Conservation (phyloP, 2,329 filamentous ascomycete genomes). For the Plectosphaerella plurivora region DNA sequence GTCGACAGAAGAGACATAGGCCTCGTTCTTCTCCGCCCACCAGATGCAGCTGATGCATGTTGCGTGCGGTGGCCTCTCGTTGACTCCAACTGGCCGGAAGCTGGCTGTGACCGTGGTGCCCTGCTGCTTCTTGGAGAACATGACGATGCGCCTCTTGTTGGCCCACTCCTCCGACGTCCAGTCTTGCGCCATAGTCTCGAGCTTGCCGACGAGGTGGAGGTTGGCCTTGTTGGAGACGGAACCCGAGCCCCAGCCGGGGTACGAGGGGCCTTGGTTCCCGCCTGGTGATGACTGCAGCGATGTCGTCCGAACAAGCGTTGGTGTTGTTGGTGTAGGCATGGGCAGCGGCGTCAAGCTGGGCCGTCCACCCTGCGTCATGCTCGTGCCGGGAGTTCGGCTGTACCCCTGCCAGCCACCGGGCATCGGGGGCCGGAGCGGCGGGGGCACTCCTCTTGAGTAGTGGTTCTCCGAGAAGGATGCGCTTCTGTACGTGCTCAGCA, state of each 20-base stretch:
- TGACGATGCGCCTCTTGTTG: constrained; percentile 76
- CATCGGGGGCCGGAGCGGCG: constrained; percentile 31
- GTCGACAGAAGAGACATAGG: constrained; percentile 93
- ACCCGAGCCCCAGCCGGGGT: constrained; percentile 65
- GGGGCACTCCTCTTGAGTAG: constrained; percentile 32
- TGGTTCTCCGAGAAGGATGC: constrained; percentile 43
- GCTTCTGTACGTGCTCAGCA: constrained; percentile 52
- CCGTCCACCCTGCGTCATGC: constrained; percentile 27
- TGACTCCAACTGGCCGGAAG: constrained; percentile 74
- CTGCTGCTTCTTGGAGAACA: constrained; percentile 78
- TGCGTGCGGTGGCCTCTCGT: constrained; percentile 76
- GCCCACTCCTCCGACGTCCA: constrained; percentile 83
- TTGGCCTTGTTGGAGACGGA: constrained; percentile 81
- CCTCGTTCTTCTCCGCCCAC: constrained; percentile 89
- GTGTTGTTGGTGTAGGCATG: constrained; percentile 38
- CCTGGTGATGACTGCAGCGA: constrained; percentile 38
- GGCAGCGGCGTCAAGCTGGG: constrained; percentile 44
- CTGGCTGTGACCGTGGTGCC: constrained; percentile 77
- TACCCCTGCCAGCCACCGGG: constrained; percentile 37
- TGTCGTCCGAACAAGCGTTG: constrained; percentile 53
- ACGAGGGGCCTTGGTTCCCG: constrained; percentile 39
- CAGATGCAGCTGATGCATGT: constrained; percentile 97
- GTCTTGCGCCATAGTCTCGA: constrained; percentile 75
- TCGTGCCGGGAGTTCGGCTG: constrained; percentile 22
- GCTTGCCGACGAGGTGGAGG: constrained; percentile 79